These are phyloP conservation scores for Boletus reticuloceps DNA, from an alignment of 768 basidiomycete species.

Conservation along the genomic window DNA sequence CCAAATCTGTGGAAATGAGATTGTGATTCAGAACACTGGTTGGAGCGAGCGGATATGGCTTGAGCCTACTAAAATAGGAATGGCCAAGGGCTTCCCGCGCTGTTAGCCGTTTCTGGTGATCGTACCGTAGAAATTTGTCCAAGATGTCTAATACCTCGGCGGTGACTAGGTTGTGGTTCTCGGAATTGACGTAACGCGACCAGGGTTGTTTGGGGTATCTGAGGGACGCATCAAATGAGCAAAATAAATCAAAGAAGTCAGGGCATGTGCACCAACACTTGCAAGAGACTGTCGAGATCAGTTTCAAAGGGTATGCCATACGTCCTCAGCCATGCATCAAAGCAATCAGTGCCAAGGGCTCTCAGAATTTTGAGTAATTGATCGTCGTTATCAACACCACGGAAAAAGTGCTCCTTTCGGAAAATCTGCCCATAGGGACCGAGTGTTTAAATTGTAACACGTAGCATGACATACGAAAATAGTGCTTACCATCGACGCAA, in stretches of 20 bases:
- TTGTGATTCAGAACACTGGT: constrained; percentile 14
- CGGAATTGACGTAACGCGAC: constrained; percentile 56
- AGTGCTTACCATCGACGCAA: constrained; percentile 62
- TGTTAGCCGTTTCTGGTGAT: constrained; percentile 66
- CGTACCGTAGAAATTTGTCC: constrained; percentile 65
- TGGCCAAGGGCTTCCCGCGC: constrained; percentile 66
- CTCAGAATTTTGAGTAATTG: constrained; percentile 69
- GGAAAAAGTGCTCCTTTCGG: constrained; percentile 73
- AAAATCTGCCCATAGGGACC: constrained; percentile 48
- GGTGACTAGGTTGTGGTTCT: constrained; percentile 57
- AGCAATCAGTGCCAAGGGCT: constrained; percentile 64
- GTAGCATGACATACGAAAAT: background rate
- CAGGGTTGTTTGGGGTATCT: constrained; percentile 67
- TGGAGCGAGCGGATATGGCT: constrained; percentile 22
- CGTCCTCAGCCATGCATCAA: constrained; percentile 56
- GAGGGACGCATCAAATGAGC: background rate
- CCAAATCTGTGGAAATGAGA: constrained; percentile 39
- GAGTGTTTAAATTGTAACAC: background rate
- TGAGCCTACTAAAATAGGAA: constrained; percentile 56
- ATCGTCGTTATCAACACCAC: constrained; percentile 71
- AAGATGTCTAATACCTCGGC: constrained; percentile 65
- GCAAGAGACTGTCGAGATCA: constrained; percentile 55
- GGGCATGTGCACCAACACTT: constrained; percentile 34
- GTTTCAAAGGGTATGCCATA: constrained; percentile 69
- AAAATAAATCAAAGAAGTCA: background rate